Evolutionary conservation across 1,139 yeast species (phyloP), one percentile per base, ranked within the genome.

Genomic region (Petasospora rhodanensis): DNA sequence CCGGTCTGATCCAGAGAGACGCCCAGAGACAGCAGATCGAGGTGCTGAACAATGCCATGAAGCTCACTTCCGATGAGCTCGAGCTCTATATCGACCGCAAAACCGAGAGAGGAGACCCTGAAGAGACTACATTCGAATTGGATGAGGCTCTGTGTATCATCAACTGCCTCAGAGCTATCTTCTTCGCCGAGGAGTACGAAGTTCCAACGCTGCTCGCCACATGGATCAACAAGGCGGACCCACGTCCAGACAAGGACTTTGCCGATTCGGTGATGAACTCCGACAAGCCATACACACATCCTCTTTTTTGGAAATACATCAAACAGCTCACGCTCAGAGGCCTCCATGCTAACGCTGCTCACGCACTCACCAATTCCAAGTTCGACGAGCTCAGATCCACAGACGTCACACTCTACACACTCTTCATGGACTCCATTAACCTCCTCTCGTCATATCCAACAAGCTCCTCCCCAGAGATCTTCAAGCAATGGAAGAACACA

Each of bases 191-290:
- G 3, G 64, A 61, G 26, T 62, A 63, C 26, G 68, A 64, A 31
- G 74, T 79, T 2, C 69, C 66, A 20, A 52, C 64, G 14, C 29
- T 48, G 12, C 47, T 63, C 22, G 39, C 52, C 1, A 67, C 64
- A 34, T 82, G 91, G 91, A 64, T 79, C 21, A 82, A 82, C 51
- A 65, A 75, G 38, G 76, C 78, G 28, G 86, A 80, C 49, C 66
- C 67, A 20, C 61, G 74, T 43, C 86, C 87, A 2, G 72, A 66
- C 32, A 61, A 61, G 15, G 73, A 67, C 14, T 56, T 70, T 29
- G 64, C 71, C 1, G 62, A 68, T 24, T 62, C 62, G n/a, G 67
- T 73, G 58, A 56, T 70, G 44, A 31, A 34, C 6, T 41, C 38
- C 14, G 42, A 66, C 6, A 59, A 59, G 26, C 79, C 83, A 3